phyloP scores from a whole-genome alignment of 495 filamentous ascomycete species.

The Aspergillus indologenus region DNA sequence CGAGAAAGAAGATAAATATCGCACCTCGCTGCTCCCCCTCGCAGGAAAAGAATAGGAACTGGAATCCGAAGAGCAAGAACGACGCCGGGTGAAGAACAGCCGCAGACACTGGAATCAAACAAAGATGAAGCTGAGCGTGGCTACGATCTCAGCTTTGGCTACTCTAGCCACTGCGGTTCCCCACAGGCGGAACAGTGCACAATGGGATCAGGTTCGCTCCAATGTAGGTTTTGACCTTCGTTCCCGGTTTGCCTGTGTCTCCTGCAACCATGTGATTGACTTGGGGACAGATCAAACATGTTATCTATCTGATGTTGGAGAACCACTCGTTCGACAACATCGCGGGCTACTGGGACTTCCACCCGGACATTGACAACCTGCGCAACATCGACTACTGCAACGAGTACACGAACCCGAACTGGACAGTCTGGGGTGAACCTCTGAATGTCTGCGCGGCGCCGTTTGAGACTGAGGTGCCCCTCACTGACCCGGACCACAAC shows the following conservation, averaged over 20 bases:
- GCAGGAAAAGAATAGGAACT: not conserved
- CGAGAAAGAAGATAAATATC: conserved; percentile 3
- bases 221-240: conserved; percentile 22
- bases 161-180: conserved; percentile 19
- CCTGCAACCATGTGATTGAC: not conserved
- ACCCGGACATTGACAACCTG: conserved; percentile 40
- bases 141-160: conserved; percentile 15
- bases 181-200: conserved; percentile 12
- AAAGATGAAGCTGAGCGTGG: conserved; percentile 23
- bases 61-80: not conserved
- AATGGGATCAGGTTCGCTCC: conserved; percentile 28
- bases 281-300: conserved; percentile 38
- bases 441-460: conserved; percentile 39
- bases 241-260: not conserved
- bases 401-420: conserved; percentile 43
- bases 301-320: conserved; percentile 45
- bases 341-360: conserved; percentile 42
- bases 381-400: conserved; percentile 38
- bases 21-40: not conserved
- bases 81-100: not conserved
- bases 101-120: not conserved
- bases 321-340: conserved; percentile 50
- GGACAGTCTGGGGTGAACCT: conserved; percentile 41
- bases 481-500: conserved; percentile 40
- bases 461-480: conserved; percentile 39